Conservation (phyloP, 2,329 filamentous ascomycete species). For the Trichoderma koningiopsis region DNA sequence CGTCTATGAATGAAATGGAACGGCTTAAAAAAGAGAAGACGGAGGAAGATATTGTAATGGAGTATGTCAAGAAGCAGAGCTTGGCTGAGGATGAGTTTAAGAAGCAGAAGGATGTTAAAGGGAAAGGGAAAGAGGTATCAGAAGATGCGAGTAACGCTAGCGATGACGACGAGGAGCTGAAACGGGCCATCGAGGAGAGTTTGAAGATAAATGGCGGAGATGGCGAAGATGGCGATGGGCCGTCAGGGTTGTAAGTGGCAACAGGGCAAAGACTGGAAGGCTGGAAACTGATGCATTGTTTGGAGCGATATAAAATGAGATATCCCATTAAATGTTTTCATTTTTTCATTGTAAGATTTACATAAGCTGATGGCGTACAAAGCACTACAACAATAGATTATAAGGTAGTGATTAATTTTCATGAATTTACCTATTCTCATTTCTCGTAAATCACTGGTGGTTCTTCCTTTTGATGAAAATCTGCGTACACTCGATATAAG, state of each 20-base stretch:
- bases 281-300: not conserved
- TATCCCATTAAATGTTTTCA: not conserved
- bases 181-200: constrained; percentile 57
- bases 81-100: constrained; percentile 64
- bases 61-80: constrained; percentile 78
- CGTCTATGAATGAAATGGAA: constrained; percentile 48
- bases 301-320: not conserved
- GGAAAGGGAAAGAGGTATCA: constrained; percentile 37
- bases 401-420: not conserved
- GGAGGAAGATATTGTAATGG: constrained; percentile 73
- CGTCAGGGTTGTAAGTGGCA: constrained; percentile 27
- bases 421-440: not conserved
- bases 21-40: constrained; percentile 48
- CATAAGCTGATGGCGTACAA: not conserved
- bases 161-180: constrained; percentile 59
- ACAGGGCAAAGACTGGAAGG: not conserved
- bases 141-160: constrained; percentile 41
- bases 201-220: constrained; percentile 45
- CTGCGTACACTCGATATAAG: not conserved
- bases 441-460: not conserved
- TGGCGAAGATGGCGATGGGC: constrained; percentile 33
- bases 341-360: not conserved
- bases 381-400: not conserved
- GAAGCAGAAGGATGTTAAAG: constrained; percentile 36
- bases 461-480: not conserved